Base-by-base conservation (phyloP, 2,329 filamentous ascomycete genomes). In the Aspergillus proliferans region DNA sequence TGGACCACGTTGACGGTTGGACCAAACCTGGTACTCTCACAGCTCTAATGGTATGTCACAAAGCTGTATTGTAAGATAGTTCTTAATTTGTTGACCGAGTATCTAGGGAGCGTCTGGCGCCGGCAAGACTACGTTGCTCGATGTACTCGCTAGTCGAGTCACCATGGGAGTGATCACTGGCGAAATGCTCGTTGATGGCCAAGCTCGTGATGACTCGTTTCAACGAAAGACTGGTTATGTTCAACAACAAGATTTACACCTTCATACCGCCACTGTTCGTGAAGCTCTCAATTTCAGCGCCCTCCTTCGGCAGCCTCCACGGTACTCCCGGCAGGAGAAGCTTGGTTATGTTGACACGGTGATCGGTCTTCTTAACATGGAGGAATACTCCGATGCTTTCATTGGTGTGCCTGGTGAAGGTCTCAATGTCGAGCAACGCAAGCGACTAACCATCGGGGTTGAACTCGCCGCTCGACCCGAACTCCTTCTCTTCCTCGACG, bases 181-280 rank as follows among this genome's bases (percentile, higher is more conserved):
- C 47, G 85, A 92, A 58, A 93, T 95, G 85, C 71, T 89, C 14
- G 85, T 91, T 6, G 86, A 91, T 57, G 87, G 87, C 1, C 77
- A 76, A 33, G 83, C 81, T 26, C 82, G 87, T 42, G 88, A 94
- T 56, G 78, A 78, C 38, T 89, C 86, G 0, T 95, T 95, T 78
- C 90, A 95, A 68, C 86, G 90, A 56, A 93, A 92, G 72, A 94
- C 88, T 0, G 90, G 90, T 44, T 95, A 95, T 58, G 90, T 91
- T 33, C 88, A 95, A 64, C 91, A 95, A 67, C 89, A 95, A 66
- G 91, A 96, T 79, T 77, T 95, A 10, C 91, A 95, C 65, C 76
- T 94, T 40, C 77, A 85, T 43, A 95, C 89, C 0, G 83, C 85
- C 0, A 95, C 91, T 1, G 90, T 95, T 36, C 84, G 91, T 52